These are phyloP conservation scores for Aureoboletus auriporus DNA, from an alignment of 768 basidiomycete genomes.

Conservation along the genomic window DNA sequence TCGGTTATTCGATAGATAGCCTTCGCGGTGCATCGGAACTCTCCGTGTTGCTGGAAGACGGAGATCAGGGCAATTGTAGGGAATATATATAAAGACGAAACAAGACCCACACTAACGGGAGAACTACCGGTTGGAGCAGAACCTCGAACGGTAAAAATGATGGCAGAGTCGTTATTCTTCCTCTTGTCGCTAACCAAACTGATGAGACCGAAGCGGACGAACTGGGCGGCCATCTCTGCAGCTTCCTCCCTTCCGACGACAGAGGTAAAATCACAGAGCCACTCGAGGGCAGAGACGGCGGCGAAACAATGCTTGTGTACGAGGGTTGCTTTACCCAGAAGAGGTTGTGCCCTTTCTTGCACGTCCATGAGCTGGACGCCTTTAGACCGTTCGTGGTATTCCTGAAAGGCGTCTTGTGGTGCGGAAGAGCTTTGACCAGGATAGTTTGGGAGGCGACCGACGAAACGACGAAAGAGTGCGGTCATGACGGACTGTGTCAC, in stretches of 20 bases:
- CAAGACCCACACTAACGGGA: conserved; percentile 58
- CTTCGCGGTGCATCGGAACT: conserved; percentile 95
- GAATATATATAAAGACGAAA: neutral
- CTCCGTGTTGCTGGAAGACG: conserved; percentile 72
- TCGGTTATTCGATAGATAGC: conserved; percentile 94
- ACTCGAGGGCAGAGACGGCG: conserved; percentile 86
- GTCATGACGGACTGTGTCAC: conserved; percentile 92
- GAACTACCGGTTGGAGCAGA: conserved; percentile 73
- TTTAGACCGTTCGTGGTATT: conserved; percentile 77
- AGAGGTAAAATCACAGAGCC: conserved; percentile 97
- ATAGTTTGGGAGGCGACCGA: conserved; percentile 84
- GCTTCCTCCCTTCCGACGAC: conserved; percentile 95
- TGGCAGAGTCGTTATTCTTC: conserved; percentile 87
- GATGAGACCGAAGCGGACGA: conserved; percentile 92
- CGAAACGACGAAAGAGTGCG: conserved; percentile 92
- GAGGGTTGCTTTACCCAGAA: conserved; percentile 41
- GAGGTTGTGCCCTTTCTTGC: conserved; percentile 58
- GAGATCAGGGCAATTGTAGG: conserved; percentile 9
- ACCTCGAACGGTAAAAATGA: conserved; percentile 89
- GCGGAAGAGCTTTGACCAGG: conserved; percentile 40
- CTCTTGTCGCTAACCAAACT: conserved; percentile 85
- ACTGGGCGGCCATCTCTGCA: conserved; percentile 96
- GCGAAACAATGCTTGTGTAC: conserved; percentile 74
- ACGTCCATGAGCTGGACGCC: conserved; percentile 70
- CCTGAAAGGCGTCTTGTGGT: conserved; percentile 57